phyloP scores from a whole-genome alignment of 352 stramenopile species.

The Phytophthora chlamydospora region DNA sequence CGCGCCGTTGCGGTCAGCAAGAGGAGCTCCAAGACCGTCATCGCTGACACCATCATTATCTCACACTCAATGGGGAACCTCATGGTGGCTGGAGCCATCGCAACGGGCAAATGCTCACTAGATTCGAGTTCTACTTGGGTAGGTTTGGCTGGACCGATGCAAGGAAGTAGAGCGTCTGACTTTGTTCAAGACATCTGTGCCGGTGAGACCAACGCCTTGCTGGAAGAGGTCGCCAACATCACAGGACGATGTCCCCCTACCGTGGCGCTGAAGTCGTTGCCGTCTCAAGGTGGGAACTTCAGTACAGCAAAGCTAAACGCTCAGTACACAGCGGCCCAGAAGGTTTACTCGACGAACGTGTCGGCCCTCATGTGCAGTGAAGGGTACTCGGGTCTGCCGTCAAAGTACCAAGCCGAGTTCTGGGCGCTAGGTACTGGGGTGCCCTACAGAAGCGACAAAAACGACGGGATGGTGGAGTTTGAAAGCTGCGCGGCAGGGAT shows the following conservation, averaged over 20 bases:
- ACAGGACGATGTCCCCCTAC: constrained; percentile 28
- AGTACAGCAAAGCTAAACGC: constrained; percentile 19
- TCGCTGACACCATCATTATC: constrained; percentile 26
- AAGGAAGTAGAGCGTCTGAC: constrained; percentile 21
- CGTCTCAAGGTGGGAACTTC: constrained; percentile 32
- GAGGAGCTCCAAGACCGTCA: constrained; percentile 3
- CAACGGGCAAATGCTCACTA: constrained; percentile 24
- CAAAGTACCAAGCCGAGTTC: constrained; percentile 29
- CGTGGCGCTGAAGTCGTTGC: constrained; percentile 26
- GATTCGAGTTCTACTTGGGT: constrained; percentile 36
- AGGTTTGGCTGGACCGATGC: constrained; percentile 26
- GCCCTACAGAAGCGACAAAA: constrained; percentile 37
- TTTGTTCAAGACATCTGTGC: constrained; percentile 23
- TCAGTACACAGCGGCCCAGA: constrained; percentile 32
- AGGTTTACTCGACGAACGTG: constrained; percentile 30
- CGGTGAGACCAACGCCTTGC: constrained; percentile 12
- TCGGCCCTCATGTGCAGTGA: constrained; percentile 43
- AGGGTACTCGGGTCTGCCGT: constrained; percentile 36
- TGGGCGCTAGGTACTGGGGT: constrained; percentile 19
- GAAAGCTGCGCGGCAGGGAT: constrained; percentile 46
- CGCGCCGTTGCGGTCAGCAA: constrained; percentile 13
- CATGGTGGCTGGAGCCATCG: constrained; percentile 30
- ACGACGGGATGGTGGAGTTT: constrained; percentile 51
- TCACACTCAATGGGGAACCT: constrained; percentile 28
- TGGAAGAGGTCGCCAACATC: constrained; percentile 18